Percentiles rank a stretch among this genome's conserved stretches.
These are phyloP conservation scores for Breviolum minutum DNA, from an alignment of 73 alveolate genomes.

Conservation along the genomic window DNA sequence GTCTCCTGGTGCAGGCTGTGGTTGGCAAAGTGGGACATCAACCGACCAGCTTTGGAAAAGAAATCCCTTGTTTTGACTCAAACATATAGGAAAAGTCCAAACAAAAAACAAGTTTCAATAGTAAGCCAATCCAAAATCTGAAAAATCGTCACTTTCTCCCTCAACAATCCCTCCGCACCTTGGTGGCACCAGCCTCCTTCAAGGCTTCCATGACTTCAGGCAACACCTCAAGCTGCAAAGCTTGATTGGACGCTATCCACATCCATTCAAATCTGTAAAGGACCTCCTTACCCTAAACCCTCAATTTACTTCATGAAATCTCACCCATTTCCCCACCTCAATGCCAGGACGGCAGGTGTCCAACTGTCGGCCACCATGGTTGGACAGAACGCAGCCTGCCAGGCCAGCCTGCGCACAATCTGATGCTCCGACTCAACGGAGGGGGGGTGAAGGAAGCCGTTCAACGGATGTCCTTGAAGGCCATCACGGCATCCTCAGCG, in stretches of 20 bases:
- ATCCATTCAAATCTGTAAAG: no score
- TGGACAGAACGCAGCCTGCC: constrained; percentile 84
- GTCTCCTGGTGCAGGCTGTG: constrained; percentile 19
- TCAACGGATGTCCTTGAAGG: constrained; percentile 20
- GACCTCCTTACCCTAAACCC: no score
- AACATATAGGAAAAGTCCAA: no score
- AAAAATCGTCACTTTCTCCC: no score
- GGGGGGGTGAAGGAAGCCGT: no score
- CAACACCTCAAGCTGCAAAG: constrained; percentile 1
- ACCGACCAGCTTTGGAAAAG: not conserved
- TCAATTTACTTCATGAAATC: no score
- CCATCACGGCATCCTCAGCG: constrained; percentile 87
- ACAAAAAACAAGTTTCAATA: no score
- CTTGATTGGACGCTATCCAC: not conserved
- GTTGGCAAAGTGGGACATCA: not conserved
- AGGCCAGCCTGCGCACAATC: constrained; percentile 35
- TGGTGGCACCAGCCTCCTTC: constrained; percentile 70
- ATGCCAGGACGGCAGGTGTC: constrained; percentile 88
- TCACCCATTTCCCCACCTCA: constrained; percentile 2
- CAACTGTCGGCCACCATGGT: constrained; percentile 88
- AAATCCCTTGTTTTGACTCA: no score
- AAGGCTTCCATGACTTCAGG: constrained; percentile 83
- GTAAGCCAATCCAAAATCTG: no score
- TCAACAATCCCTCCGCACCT: constrained; percentile 15
- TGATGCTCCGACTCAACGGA: not conserved